A percentile compares a stretch with the other conserved stretches of the same genome.
Conservation (phyloP, 163 green algal species). For the Chlamydomonas reinhardtii region DNA sequence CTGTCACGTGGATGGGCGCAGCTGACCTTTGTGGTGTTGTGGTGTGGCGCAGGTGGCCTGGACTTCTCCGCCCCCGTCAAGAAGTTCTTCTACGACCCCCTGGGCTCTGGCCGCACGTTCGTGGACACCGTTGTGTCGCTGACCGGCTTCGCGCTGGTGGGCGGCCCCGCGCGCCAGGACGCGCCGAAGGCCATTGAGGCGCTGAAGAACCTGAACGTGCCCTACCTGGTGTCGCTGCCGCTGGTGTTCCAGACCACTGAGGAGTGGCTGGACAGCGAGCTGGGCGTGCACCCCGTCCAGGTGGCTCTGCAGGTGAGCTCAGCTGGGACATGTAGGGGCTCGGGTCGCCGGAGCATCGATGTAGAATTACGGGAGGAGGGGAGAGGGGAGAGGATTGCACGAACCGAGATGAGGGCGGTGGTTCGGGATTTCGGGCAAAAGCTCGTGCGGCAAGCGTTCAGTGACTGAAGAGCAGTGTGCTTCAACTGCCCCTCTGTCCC, state of each 20-base stretch:
- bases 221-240: constrained; percentile 97
- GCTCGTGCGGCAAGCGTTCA: no score
- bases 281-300: constrained; percentile 98
- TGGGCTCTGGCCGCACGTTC: constrained; percentile 83
- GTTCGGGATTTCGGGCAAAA: no score
- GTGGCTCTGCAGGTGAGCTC: constrained; percentile 95
- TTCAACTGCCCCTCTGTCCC: background rate
- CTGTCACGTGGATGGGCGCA: no score
- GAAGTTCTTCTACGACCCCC: constrained; percentile 99
- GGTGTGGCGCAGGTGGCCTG: constrained; percentile 83
- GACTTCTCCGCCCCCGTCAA: constrained; percentile 97
- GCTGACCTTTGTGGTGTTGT: no score
- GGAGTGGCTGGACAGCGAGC: constrained; percentile 96
- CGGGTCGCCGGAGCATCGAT: no score
- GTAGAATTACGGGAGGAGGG: background rate
- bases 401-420: no score
- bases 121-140: constrained; percentile 95
- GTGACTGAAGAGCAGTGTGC: no score
- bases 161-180: constrained; percentile 90
- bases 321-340: no score
- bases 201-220: constrained; percentile 95
- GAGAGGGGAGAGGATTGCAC: background rate
- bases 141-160: constrained; percentile 98
- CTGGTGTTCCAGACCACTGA: constrained; percentile 99
- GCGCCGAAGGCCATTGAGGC: constrained; percentile 95